Evolutionary conservation across 177 flowering plant species (phyloP).

Genomic region (Telopea speciosissima): DNA sequence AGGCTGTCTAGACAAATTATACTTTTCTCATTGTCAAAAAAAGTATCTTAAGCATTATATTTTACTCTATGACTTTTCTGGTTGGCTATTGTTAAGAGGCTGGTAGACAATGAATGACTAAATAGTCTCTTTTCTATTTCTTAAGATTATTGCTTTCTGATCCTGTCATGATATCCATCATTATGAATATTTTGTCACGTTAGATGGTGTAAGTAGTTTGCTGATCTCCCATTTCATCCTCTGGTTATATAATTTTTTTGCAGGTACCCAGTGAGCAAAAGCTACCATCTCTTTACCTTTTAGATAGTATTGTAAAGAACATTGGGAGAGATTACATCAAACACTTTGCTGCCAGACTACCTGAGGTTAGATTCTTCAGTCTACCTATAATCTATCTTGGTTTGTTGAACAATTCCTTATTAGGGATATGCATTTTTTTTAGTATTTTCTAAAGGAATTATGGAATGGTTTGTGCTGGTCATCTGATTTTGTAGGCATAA

Average conservation of each 20-base stretch:
- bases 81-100: neutral
- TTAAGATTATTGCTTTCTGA: too few relatives aligned
- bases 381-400: neutral
- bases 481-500: neutral
- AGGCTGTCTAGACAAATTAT: neutral
- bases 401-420: neutral
- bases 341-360: constrained; percentile 72
- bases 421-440: neutral
- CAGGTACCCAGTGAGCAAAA: constrained; percentile 97
- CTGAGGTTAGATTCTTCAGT: constrained; percentile 64
- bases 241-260: constrained; percentile 27
- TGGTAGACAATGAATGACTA: neutral
- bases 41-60: neutral
- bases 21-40: neutral
- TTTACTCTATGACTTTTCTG: too few relatives aligned
- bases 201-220: neutral
- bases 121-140: neutral
- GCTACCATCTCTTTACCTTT: constrained; percentile 91
- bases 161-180: neutral
- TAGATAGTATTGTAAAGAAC: constrained; percentile 99
- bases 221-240: constrained; percentile 15
- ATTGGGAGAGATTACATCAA: constrained; percentile 91
- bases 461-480: neutral
- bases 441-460: neutral
- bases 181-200: neutral